Base-by-base conservation (phyloP, 1,139 yeast genomes). In the Blastobotrys illinoisensis region DNA sequence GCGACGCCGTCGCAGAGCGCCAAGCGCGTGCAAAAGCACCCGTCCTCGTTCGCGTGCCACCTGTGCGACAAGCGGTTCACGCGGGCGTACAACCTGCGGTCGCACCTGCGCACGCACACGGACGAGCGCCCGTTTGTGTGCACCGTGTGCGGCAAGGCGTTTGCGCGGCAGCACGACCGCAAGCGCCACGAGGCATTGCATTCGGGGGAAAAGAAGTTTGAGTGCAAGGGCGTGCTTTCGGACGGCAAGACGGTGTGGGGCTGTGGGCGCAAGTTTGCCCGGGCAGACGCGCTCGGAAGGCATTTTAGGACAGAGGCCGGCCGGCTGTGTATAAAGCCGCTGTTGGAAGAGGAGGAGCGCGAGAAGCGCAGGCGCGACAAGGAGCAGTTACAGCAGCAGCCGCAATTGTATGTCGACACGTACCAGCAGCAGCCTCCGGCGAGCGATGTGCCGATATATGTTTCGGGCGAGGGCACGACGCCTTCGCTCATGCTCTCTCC, bases 231-330 rank as follows among this genome's bases (percentile, higher is more conserved):
- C 0, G 70, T 74, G 9, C 72, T 88, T 56, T 79, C 80, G 55
- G 85, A 80, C 67, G 88, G 86, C 1, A 71, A 69, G 11, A 70
- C 78, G 1, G 71, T 74, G 3, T 93, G 96, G 87, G 99, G 99
- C 0, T 93, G 99, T 72, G 95, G 95, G 1, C 82, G 93, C 64
- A 81, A 85, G 64, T 93, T 93, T 75, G 98, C 98, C 1, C 75
- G 99, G 52, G 95, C 98, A 6, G 99, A 93, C 74, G 99, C 98
- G 0, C 72, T 93, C 54, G 84, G 97, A 21, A 76, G 99, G 61
- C 99, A 93, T 72, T 90, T 93, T 72, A 86, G 91, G 65, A 90
- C 98, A 0, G 98, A 90, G 65, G 88, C 91, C 36, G 99, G 99
- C 9, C 82, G 85, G 62, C 83, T 79, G 59, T 93, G 99, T 76